Evolutionary conservation across 805 yeast species (phyloP), one percentile per base, ranked within the genome.

Genomic region (Candida pseudofarinosa): DNA sequence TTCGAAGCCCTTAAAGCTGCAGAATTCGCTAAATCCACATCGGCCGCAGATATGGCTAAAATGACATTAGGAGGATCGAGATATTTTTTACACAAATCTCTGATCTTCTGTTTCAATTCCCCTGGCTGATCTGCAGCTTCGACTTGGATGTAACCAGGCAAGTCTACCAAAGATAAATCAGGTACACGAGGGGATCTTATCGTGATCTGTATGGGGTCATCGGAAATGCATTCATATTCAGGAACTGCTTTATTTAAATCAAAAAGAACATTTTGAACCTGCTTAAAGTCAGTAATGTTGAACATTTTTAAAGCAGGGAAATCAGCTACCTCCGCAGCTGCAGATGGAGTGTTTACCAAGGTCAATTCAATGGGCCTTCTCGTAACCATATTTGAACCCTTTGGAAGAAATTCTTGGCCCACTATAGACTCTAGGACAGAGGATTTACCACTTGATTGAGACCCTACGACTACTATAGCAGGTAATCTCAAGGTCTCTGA

Each of bases 331-430:
- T 88, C 95, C 4, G 90, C 84, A 2, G 89, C 88, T 0, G 81
- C 62, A 8, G 67, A 71, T n/a, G 95, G 90, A 2, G 96, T 80
- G 58, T 93, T 90, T 6, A 93, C 83, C 38, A 93, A 71, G 0
- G 99, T 95, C 50, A 93, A 73, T 66, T 93, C 99, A 37, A 93
- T 91, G 1, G 99, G 99, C 54, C 99, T 77, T 62, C 98, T 79
- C 0, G 99, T 93, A 28, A 95, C 99, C 99, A 93, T 95, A 59
- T 95, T 93, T 34, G 88, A 80, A 26, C 99, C 99, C 63, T 93
- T 93, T 30, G 99, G 99, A 44, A 93, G 69, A 53, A 93, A 93
- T 60, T 93, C 97, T 53, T 87, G 96, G n/a, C 99, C 99, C 4
- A 93, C 99, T 44, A 93, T 86, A 4, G 97, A 80, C 62, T 93